These are phyloP conservation scores for Trichothecium sympodiale DNA, from an alignment of 2,329 filamentous ascomycete genomes.

Conservation along the genomic window DNA sequence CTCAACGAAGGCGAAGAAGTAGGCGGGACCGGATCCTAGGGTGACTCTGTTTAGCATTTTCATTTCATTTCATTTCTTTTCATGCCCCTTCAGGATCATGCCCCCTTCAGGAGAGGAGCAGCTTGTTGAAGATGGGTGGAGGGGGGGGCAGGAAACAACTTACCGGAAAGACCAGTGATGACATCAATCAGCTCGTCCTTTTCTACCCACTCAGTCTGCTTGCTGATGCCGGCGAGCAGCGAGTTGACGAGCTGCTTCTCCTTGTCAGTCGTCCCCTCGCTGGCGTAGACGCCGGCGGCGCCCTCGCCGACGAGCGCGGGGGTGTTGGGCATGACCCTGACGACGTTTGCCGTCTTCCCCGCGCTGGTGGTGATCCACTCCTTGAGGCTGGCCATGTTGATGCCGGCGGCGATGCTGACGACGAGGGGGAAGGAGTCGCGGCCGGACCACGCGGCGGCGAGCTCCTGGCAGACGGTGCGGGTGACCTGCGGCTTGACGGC, in stretches of 20 bases:
- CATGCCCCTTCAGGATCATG: too few relatives aligned
- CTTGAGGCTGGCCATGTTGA: slow-evolving; percentile 31
- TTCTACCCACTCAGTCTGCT: slow-evolving; percentile 37
- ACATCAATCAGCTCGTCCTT: slow-evolving; percentile 37
- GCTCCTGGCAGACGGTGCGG: slow-evolving; percentile 33
- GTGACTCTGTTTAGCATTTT: too few relatives aligned
- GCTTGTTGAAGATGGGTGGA: too few relatives aligned
- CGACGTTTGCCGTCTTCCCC: slow-evolving; percentile 28
- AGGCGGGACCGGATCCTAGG: slow-evolving; percentile 38
- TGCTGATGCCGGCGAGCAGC: slow-evolving; percentile 34
- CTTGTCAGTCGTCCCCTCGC: slow-evolving; percentile 25
- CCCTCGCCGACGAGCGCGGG: slow-evolving; percentile 39
- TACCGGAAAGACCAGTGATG: slow-evolving; percentile 37
- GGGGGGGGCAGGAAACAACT: slow-evolving; percentile 7
- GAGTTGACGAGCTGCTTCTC: slow-evolving; percentile 30
- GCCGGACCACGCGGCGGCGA: slow-evolving; percentile 25
- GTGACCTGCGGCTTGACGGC: slow-evolving; percentile 41
- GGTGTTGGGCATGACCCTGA: slow-evolving; percentile 43
- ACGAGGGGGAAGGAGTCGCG: slow-evolving; percentile 27
- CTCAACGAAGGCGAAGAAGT: slow-evolving; percentile 43
- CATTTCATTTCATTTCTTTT: too few relatives aligned
- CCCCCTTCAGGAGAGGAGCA: too few relatives aligned
- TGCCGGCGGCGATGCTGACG: slow-evolving; percentile 37
- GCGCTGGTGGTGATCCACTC: slow-evolving; percentile 27
- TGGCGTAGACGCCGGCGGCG: slow-evolving; percentile 35